Evolutionary conservation across 1,284 basidiomycete genomes (phyloP).

Genomic region (Sanghuangporus weigelae): DNA sequence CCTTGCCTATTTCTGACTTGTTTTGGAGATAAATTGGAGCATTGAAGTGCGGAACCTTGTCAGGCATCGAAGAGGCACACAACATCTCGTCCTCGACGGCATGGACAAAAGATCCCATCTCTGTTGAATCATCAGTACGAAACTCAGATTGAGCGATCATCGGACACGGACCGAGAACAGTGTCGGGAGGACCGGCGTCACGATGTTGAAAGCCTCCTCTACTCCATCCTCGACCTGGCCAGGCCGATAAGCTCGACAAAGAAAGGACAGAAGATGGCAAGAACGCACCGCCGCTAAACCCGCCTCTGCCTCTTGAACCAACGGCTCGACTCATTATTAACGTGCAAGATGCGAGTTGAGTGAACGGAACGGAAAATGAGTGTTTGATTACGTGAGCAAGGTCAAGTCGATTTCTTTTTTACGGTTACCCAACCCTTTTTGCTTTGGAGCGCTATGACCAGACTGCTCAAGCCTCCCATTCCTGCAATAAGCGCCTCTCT

Average conservation of each 20-base stretch:
- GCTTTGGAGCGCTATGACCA: background rate
- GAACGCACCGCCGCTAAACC: background rate
- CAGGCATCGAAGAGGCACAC: conserved; percentile 78
- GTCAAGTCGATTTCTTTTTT: background rate
- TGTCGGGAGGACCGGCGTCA: conserved; percentile 80
- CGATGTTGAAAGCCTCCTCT: conserved; percentile 67
- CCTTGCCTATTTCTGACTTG: conserved; percentile 93
- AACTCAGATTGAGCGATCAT: background rate
- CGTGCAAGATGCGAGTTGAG: background rate
- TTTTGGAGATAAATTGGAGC: conserved; percentile 98
- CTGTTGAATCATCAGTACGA: conserved; percentile 31
- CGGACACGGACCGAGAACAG: conserved; percentile 61
- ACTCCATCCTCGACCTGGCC: conserved; percentile 46
- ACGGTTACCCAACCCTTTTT: no score
- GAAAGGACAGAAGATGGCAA: background rate
- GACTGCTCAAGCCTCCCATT: background rate
- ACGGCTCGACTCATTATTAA: conserved; percentile 46
- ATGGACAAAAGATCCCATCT: conserved; percentile 88
- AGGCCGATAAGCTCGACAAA: background rate
- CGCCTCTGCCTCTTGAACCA: conserved; percentile 24
- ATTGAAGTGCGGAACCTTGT: conserved; percentile 99
- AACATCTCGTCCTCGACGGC: conserved; percentile 99
- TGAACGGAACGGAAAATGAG: background rate
- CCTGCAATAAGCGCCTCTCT: background rate
- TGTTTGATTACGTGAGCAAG: background rate